Evolutionary conservation across 768 basidiomycete genomes (phyloP).

Genomic region (Hemileccinum impolitum): DNA sequence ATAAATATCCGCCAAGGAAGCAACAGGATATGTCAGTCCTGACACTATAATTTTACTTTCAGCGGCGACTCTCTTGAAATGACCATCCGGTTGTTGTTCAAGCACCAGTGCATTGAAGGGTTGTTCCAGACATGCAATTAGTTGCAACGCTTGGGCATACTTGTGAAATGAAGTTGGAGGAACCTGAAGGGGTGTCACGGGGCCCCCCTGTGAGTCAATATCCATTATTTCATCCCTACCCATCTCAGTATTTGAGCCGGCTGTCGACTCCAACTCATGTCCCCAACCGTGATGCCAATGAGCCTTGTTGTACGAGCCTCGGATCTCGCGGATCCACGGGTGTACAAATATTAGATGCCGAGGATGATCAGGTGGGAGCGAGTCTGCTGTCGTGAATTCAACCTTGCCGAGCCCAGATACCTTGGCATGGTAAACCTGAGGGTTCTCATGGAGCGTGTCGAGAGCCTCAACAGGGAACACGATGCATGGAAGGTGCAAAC

Average conservation of each 20-base stretch:
- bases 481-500: slow-evolving; percentile 4
- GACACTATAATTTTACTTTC: slow-evolving; percentile 20
- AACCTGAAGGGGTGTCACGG: neutral
- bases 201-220: neutral
- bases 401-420: slow-evolving; percentile 1
- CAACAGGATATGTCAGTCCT: slow-evolving; percentile 2
- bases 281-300: neutral
- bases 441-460: neutral
- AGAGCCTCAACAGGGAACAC: slow-evolving; percentile 1
- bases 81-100: slow-evolving; percentile 30
- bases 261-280: neutral
- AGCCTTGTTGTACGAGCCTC: neutral
- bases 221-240: neutral
- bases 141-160: neutral
- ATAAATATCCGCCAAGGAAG: neutral
- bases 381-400: neutral
- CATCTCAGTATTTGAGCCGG: neutral
- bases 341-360: slow-evolving; percentile 3
- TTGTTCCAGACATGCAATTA: slow-evolving; percentile 1
- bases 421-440: neutral
- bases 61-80: slow-evolving; percentile 7
- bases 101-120: slow-evolving; percentile 4
- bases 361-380: neutral
- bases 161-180: neutral
- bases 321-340: slow-evolving; percentile 11